Percentiles rank a stretch among this genome's conserved stretches.
These are phyloP conservation scores for Hypoxylon lenormandii DNA, from an alignment of 495 filamentous ascomycete genomes.

Conservation along the genomic window DNA sequence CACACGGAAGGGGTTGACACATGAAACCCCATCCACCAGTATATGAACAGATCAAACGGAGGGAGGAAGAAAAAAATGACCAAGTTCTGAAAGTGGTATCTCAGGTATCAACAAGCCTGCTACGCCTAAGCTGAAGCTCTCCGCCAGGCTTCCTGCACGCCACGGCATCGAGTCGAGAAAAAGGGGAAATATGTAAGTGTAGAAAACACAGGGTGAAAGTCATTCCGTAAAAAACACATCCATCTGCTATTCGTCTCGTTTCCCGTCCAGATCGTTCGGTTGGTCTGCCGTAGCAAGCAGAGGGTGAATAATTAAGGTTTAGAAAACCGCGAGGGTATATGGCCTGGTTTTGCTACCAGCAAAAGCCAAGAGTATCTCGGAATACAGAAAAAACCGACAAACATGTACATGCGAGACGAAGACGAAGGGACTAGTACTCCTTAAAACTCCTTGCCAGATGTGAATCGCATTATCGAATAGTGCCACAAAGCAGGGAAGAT, in stretches of 20 bases:
- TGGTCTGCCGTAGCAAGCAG: slow-evolving; percentile 28
- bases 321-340: slow-evolving; percentile 29
- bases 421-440: slow-evolving; percentile 24
- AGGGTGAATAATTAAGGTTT: slow-evolving; percentile 30
- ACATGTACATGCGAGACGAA: slow-evolving; percentile 16
- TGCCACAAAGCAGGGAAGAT: slow-evolving; percentile 9
- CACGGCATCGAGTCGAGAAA: slow-evolving; percentile 9
- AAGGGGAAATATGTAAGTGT: slow-evolving; percentile 15
- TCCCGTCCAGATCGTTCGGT: slow-evolving; percentile 43
- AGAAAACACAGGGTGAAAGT: slow-evolving; percentile 22
- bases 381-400: slow-evolving; percentile 24
- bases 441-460: slow-evolving; percentile 41
- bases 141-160: slow-evolving; percentile 12
- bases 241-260: slow-evolving; percentile 37
- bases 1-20: neutral
- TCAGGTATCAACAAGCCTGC: slow-evolving; percentile 37
- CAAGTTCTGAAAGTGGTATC: slow-evolving; percentile 38
- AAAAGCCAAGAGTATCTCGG: slow-evolving; percentile 20
- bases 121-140: slow-evolving; percentile 34
- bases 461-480: slow-evolving; percentile 20
- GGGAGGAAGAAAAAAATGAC: slow-evolving; percentile 4
- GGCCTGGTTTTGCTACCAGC: slow-evolving; percentile 16
- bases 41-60: slow-evolving; percentile 12
- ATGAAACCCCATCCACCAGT: neutral
- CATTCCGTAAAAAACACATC: slow-evolving; percentile 44